phyloP scores from a whole-genome alignment of 371 early-diverging fungal genomes.

The Lichtheimia ornata region DNA sequence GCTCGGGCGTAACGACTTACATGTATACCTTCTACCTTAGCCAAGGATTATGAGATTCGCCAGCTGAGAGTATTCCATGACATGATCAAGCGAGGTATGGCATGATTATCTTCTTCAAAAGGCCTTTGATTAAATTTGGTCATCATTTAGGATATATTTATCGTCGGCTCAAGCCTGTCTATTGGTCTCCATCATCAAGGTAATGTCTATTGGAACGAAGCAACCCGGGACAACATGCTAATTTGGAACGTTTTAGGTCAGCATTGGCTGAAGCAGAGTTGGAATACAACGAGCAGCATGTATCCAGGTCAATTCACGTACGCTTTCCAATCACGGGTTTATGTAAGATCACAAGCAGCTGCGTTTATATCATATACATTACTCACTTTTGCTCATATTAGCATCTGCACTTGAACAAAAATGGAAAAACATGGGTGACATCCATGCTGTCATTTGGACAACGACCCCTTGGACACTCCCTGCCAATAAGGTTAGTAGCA shows the following conservation, averaged over 20 bases:
- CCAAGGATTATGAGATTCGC: slow-evolving; percentile 76
- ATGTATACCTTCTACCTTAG: slow-evolving; percentile 16
- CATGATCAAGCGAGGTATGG: slow-evolving; percentile 69
- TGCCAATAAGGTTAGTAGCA: slow-evolving; percentile 64
- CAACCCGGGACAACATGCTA: background rate
- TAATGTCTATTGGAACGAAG: slow-evolving; percentile 6
- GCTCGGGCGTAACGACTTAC: too few species aligned
- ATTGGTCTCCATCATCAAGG: slow-evolving; percentile 89
- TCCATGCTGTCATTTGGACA: slow-evolving; percentile 86
- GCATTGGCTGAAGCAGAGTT: slow-evolving; percentile 93
- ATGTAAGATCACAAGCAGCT: slow-evolving; percentile 26
- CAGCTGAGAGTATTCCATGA: slow-evolving; percentile 78
- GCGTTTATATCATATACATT: too few species aligned
- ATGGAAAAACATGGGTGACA: slow-evolving; percentile 19
- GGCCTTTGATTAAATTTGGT: background rate
- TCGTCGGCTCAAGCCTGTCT: slow-evolving; percentile 82
- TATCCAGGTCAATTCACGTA: slow-evolving; percentile 77
- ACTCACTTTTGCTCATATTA: background rate
- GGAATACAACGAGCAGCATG: slow-evolving; percentile 86
- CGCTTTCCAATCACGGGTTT: slow-evolving; percentile 53
- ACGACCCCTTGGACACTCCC: slow-evolving; percentile 98
- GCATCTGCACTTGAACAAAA: slow-evolving; percentile 19
- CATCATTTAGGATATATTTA: slow-evolving; percentile 60
- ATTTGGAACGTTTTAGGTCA: slow-evolving; percentile 47
- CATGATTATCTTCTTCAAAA: background rate